Base-by-base conservation (phyloP, 768 basidiomycete species). In the Lentinula aciculospora region DNA sequence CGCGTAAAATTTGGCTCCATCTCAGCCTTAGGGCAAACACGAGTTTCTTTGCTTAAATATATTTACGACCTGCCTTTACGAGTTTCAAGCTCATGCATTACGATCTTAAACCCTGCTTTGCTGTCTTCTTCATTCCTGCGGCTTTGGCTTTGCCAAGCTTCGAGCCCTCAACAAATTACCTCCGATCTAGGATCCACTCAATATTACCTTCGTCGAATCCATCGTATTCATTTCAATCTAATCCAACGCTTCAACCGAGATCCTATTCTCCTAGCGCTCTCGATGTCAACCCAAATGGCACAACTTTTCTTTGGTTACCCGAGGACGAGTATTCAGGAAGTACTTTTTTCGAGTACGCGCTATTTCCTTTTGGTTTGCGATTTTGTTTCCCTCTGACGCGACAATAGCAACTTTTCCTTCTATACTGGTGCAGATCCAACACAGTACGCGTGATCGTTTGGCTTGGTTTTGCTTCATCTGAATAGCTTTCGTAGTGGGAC, bases 301-400 rank as follows among this genome's bases (percentile, higher is more conserved):
- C 81, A 3, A 76, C 69, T 6, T 83, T 81, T 62, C 65, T 89
- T 5, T 91, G 88, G 88, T 71, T 87, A 13, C 79, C 81, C 10
- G 67, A 88, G 69, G 87, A 88, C 65, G 81, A 79, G 3, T 89
- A 86, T 65, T 75, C 79, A 44, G 88, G 89, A 13, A 62, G 76
- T 54, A 80, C 72, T 0, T 91, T 91, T 69, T 90, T 89, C 66
- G 80, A 89, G 89, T 89, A 75, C 69, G 68, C 68, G 47, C 3
- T n/a, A 48, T 39, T 19, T 7, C 55, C 36, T 58, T 36, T 6
- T 27, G 21, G 5, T 13, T 27, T 50, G 48, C 55, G 46, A 48
- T 27, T 21, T 7, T 17, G 53, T 19, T 27, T 34, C 36, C 37
- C 32, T 56, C 25, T 13, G 36, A 31, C 27, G 5, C 25, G 47